A percentile compares a stretch with the other conserved stretches of the same genome.
These are phyloP conservation scores for Avena sativa DNA, from an alignment of 176 grass and related monocot species.

Conservation along the genomic window DNA sequence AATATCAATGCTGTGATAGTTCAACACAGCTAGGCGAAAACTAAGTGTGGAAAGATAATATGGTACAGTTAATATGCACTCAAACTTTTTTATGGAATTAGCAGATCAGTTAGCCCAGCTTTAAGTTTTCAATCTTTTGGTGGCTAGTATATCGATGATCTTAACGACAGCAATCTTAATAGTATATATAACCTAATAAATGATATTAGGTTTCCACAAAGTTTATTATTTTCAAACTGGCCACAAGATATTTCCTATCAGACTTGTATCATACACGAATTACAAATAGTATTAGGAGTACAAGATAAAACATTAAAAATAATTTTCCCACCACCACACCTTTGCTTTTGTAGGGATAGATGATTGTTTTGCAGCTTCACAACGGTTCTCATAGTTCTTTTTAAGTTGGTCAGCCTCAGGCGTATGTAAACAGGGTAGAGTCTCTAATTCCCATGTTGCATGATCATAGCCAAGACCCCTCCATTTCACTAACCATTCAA, in stretches of 20 bases:
- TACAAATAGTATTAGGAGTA: conserved; percentile 7
- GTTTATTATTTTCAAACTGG: not conserved
- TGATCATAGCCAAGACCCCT: conserved; percentile 77
- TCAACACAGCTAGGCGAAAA: conserved; percentile 13
- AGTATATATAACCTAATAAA: not conserved
- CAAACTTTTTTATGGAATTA: conserved; percentile 21
- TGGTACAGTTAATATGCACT: conserved; percentile 2
- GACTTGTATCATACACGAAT: not conserved
- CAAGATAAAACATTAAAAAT: not conserved
- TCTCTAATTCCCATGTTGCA: conserved; percentile 82
- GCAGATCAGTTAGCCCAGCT: not conserved
- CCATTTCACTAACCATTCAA: conserved; percentile 92
- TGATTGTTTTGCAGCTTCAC: conserved; percentile 36
- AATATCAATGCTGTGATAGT: not conserved
- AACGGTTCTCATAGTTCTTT: conserved; percentile 56
- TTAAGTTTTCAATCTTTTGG: conserved; percentile 12
- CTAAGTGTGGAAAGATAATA: not conserved
- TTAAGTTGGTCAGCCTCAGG: conserved; percentile 53
- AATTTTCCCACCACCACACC: conserved; percentile 30
- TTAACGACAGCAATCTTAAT: not conserved
- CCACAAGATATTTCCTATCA: conserved; percentile 3
- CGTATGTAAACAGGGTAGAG: conserved; percentile 67
- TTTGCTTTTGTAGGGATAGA: conserved; percentile 47
- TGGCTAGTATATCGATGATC: not conserved
- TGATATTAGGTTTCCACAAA: not conserved